Conservation (phyloP, 176 grass and related monocot genomes). For the barley (Hordeum vulgare) region MorexV3_pseudomolecules_assembly NC_058520.1:339316570-339317069, state of each 20-base stretch:
- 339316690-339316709: background rate
- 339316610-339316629: background rate
- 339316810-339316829: background rate
- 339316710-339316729: background rate
- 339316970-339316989: background rate
- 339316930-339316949: constrained; percentile 10
- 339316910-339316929: background rate
- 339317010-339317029: constrained; percentile 79
- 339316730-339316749: background rate
- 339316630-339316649: background rate
- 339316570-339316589: background rate
- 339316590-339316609: background rate
- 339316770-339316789: background rate
- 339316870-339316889: background rate
- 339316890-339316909: background rate
- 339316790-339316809: background rate
- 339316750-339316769: background rate
- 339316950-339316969: constrained; percentile 4
- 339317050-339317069: constrained; percentile 64
- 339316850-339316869: background rate
- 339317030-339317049: constrained; percentile 74
- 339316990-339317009: constrained; percentile 21
- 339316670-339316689: background rate
- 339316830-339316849: background rate
- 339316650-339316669: background rate